A percentile compares a stretch with the other conserved stretches of the same genome.
These are phyloP conservation scores for Lentinus tigrinus DNA, from an alignment of 768 basidiomycete genomes.

Conservation along the genomic window DNA sequence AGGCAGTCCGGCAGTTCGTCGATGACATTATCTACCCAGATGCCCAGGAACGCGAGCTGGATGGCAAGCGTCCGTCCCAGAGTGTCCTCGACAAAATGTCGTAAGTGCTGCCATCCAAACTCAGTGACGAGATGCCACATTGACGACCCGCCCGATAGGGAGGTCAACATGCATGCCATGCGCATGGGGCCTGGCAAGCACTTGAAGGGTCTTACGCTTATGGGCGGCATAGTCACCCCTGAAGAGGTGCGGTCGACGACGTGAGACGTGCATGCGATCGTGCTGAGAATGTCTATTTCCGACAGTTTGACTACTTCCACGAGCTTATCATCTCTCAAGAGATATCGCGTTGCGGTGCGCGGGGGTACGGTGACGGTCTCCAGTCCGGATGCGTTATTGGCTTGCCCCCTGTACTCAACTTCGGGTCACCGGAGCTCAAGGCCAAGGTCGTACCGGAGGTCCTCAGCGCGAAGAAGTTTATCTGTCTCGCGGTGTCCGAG, in stretches of 20 bases:
- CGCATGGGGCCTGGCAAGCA: slow-evolving; percentile 92
- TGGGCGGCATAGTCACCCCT: slow-evolving; percentile 72
- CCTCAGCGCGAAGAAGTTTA: slow-evolving; percentile 76
- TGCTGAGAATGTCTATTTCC: not conserved
- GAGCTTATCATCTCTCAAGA: slow-evolving; percentile 42
- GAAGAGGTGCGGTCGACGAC: slow-evolving; percentile 45
- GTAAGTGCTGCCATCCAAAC: slow-evolving; percentile 37
- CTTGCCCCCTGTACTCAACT: slow-evolving; percentile 83
- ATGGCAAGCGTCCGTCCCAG: slow-evolving; percentile 85
- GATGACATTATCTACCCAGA: slow-evolving; percentile 60
- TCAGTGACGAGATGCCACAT: not conserved
- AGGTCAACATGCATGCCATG: slow-evolving; percentile 82
- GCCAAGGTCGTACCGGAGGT: slow-evolving; percentile 64
- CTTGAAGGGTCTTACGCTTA: slow-evolving; percentile 72
- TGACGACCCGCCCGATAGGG: slow-evolving; percentile 35
- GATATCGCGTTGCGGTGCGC: slow-evolving; percentile 51
- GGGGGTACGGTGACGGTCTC: slow-evolving; percentile 83
- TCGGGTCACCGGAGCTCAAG: slow-evolving; percentile 63
- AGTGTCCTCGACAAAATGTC: slow-evolving; percentile 82
- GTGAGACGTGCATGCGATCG: too few relatives aligned
- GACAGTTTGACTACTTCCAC: slow-evolving; percentile 86
- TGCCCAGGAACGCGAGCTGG: slow-evolving; percentile 67
- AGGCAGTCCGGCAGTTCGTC: slow-evolving; percentile 60
- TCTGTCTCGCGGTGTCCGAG: slow-evolving; percentile 78
- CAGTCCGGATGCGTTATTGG: slow-evolving; percentile 80